Evolutionary conservation across 2,329 filamentous ascomycete genomes (phyloP).

Genomic region (Coniochaeta hoffmannii): DNA sequence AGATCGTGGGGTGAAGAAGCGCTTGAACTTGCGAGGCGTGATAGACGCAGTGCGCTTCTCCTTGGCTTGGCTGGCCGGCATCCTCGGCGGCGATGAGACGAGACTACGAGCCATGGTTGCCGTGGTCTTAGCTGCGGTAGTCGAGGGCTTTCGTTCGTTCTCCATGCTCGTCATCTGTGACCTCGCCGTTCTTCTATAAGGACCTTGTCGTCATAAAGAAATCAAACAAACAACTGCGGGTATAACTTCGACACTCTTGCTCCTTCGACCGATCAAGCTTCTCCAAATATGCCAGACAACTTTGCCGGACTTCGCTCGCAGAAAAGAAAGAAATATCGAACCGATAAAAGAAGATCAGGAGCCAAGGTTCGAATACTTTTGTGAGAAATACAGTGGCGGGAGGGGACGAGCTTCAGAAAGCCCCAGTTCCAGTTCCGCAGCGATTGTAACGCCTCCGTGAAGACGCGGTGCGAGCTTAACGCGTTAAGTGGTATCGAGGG

Average conservation of each 20-base stretch:
- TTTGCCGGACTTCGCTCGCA: not conserved
- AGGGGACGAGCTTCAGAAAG: not conserved
- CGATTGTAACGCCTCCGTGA: not conserved
- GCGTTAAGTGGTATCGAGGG: not conserved
- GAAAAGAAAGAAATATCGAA: not conserved
- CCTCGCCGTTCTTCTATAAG: not conserved
- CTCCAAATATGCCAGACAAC: not conserved
- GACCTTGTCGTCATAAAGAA: not conserved
- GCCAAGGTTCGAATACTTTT: too few species aligned
- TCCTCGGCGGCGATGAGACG: conserved; percentile 19
- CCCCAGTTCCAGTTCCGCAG: too few species aligned
- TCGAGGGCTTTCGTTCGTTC: not conserved
- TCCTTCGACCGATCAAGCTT: not conserved
- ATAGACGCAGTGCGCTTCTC: conserved; percentile 43
- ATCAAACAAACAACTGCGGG: not conserved
- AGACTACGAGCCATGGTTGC: conserved; percentile 12
- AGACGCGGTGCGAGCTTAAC: not conserved
- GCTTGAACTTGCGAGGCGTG: conserved; percentile 45
- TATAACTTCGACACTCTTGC: not conserved
- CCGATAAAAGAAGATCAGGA: too few species aligned
- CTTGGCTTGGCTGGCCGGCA: conserved; percentile 24
- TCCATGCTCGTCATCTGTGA: not conserved
- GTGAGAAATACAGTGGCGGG: not conserved
- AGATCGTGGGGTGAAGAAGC: conserved; percentile 45
- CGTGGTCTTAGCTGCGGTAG: conserved; percentile 10